Base-by-base conservation (phyloP, 257 asterid genomes). In the Plectranthus barbatus region DNA sequence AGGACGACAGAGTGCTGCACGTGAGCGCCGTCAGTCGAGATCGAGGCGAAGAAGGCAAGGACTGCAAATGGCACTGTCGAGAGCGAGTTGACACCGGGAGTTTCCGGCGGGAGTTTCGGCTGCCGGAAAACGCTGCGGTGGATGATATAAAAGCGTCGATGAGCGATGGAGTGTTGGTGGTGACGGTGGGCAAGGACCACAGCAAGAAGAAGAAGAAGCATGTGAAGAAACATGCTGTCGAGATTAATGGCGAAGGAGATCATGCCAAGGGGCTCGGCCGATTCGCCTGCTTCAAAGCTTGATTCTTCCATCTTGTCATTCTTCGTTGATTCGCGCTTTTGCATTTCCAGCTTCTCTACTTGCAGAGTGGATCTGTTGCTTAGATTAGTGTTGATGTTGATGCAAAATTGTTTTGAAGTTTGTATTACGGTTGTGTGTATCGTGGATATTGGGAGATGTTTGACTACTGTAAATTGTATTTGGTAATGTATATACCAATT, bases 221-320 rank as follows among this genome's bases (percentile, higher is more conserved):
- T 40, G 60, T 5, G 3, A 59, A 40, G 64, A 77, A 71, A 36
- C 77, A 52, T 20, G 68, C 52, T 0, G 80, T 74, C 13, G 71
- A 64, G 51, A 77, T 80, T 52, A 42, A 44, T 12, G 82, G 79
- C 8, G 71, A 69, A 19, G 67, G 31, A 23, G 67, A 58, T 11
- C 50, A 52, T 31, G 54, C 63, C 14, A 80, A 74, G 37, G 79
- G 82, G 17, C 58, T 80, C 6, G 47, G 64, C 26, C 58, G 79
- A 23, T 80, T 80, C 34, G 79, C 62, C 23, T 80, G 86, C 71
- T 77, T 68, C 77, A 80, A 74, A 66, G 73, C 79, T 45, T 80
- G 39, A 76, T 19, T 65, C 7, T 3, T 31, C 13, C 12, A 19
- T 33, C 26, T 11, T 12, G 1, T 0, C 14, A 3, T 41, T 2